Evolutionary conservation across 257 asterid species (phyloP), one percentile per base, ranked within the genome.

Genomic region (Avicennia marina): DNA sequence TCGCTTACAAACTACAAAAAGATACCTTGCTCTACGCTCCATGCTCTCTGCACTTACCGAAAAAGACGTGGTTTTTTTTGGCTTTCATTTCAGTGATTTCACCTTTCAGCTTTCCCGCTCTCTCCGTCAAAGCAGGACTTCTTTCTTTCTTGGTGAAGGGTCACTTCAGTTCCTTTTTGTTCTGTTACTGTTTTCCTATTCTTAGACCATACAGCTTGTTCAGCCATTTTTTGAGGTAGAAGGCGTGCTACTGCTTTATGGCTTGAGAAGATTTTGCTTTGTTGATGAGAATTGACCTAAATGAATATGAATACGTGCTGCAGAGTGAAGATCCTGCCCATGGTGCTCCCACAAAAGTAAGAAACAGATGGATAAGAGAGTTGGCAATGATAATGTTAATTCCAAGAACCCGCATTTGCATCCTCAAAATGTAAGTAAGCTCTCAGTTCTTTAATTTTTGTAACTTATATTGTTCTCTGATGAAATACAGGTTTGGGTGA

Each of bases 1-100:
- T 60, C 51, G n/a, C 43, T 63, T 53, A 56, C 70, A 65, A 46
- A 53, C 68, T 19, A 43, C 51, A 29, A 34, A 40, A 68, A 57
- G 72, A 78, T 78, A 66, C 85, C 79, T 71, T 74, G 45, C 72
- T 71, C 82, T 75, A 61, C 71, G 76, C 69, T 36, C n/a, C n/a
- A n/a, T n/a, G n/a, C n/a, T n/a, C n/a, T n/a, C n/a, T n/a, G n/a
- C n/a, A n/a, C n/a, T n/a, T n/a, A n/a, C n/a, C n/a, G n/a, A n/a
- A n/a, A n/a, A n/a, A n/a, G n/a, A n/a, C n/a, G n/a, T n/a, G n/a
- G n/a, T n/a, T n/a, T n/a, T n/a, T n/a, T 29, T 29, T 29, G 4
- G 34, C 34, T 29, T 29, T 24, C 60, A 22, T 59, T 59, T 65
- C 64, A 53, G 55, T 62, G 63, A 38, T 73, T 69, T 60, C 58